Evolutionary conservation across 495 filamentous ascomycete genomes (phyloP).

Genomic region (Tuber brumale): DNA sequence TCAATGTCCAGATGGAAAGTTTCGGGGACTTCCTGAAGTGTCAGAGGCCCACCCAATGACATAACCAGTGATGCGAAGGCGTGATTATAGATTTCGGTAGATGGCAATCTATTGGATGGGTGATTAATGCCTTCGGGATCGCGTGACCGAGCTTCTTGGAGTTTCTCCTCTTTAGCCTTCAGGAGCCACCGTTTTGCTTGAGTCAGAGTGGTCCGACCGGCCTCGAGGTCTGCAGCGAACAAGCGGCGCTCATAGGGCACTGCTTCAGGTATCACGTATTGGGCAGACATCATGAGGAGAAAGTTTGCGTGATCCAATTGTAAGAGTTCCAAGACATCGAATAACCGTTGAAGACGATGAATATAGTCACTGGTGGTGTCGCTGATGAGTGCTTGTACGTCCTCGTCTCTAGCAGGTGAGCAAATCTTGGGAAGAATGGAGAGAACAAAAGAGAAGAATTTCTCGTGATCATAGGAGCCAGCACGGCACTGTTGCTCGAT

Average conservation of each 20-base stretch:
- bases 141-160: constrained; percentile 63
- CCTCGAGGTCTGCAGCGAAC: constrained; percentile 64
- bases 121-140: constrained; percentile 62
- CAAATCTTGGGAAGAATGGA: constrained; percentile 87
- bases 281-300: constrained; percentile 71
- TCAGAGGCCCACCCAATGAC: constrained; percentile 52
- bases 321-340: constrained; percentile 80
- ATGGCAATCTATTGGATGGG: constrained; percentile 51
- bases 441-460: constrained; percentile 86
- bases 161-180: constrained; percentile 58
- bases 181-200: constrained; percentile 68
- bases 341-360: constrained; percentile 71
- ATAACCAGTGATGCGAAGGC: constrained; percentile 62
- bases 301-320: constrained; percentile 96
- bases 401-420: constrained; percentile 79
- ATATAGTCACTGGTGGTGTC: constrained; percentile 73
- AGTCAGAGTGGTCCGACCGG: constrained; percentile 53
- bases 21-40: constrained; percentile 63
- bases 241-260: constrained; percentile 69
- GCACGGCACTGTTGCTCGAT: constrained; percentile 68
- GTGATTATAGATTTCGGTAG: constrained; percentile 73
- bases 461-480: constrained; percentile 86
- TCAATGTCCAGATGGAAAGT: constrained; percentile 73
- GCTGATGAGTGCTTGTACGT: constrained; percentile 70
- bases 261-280: constrained; percentile 73